Conservation (phyloP, 169 alveolate genomes). For the Plasmodium gallinaceum region DNA sequence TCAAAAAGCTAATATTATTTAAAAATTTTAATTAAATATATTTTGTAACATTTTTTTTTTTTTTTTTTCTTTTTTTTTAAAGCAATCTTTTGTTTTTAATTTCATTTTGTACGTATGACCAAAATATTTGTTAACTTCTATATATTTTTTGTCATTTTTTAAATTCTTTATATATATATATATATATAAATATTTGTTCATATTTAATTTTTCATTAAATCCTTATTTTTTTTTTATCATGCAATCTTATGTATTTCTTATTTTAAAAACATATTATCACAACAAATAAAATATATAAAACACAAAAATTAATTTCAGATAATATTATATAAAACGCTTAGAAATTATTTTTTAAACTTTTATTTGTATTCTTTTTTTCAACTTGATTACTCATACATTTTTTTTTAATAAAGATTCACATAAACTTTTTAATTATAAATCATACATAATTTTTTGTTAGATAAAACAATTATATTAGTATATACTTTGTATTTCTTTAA, state of each 20-base stretch:
- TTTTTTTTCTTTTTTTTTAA: constrained; percentile 11
- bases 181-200: constrained; percentile 34
- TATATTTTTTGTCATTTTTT: constrained; percentile 68
- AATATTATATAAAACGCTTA: too few relatives aligned
- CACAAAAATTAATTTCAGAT: too few relatives aligned
- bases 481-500: too few relatives aligned
- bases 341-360: too few relatives aligned
- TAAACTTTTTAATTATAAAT: too few relatives aligned
- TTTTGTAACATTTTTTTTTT: constrained; percentile 27
- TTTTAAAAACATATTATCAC: constrained; percentile 1
- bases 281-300: too few relatives aligned
- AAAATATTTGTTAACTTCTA: constrained; percentile 38
- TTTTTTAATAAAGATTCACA: too few relatives aligned
- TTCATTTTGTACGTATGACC: constrained; percentile 46
- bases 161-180: constrained; percentile 42
- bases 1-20: not conserved
- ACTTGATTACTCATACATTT: too few relatives aligned
- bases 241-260: not conserved
- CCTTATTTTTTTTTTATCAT: not conserved
- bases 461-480: not conserved
- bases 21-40: constrained; percentile 7
- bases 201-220: constrained; percentile 10
- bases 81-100: constrained; percentile 45
- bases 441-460: not conserved
- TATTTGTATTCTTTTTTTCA: too few relatives aligned